A percentile compares a stretch with the other conserved stretches of the same genome.
Conservation (phyloP, 345 rosid species). For the Hypericum perforatum region DNA sequence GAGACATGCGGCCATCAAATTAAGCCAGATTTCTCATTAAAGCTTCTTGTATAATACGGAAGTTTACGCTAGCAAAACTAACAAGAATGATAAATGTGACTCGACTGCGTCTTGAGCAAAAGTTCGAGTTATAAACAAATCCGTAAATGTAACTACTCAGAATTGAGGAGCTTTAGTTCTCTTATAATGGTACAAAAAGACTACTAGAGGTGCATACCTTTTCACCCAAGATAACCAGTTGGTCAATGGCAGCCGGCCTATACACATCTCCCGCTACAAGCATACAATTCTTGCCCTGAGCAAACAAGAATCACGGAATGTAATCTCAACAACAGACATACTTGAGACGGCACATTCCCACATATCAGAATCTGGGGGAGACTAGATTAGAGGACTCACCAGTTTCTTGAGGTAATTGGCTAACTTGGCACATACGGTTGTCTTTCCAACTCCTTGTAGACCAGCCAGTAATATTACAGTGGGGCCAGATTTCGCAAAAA, state of each 20-base stretch:
- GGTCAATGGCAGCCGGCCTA: constrained; percentile 98
- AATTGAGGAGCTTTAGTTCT: too few relatives aligned
- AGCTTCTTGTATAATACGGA: too few relatives aligned
- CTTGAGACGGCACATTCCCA: not conserved
- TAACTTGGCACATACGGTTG: constrained; percentile 89
- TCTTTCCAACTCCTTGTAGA: constrained; percentile 96
- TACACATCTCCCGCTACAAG: constrained; percentile 98
- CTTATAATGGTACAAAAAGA: too few relatives aligned
- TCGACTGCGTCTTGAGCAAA: too few relatives aligned
- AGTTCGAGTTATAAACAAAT: too few relatives aligned
- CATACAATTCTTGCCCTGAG: constrained; percentile 86
- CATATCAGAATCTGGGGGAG: not conserved
- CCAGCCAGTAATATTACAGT: constrained; percentile 90
- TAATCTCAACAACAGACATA: not conserved
- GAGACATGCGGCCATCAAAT: too few relatives aligned
- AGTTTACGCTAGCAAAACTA: too few relatives aligned
- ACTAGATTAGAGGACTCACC: constrained; percentile 26
- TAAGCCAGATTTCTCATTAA: too few relatives aligned
- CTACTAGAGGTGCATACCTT: constrained; percentile 37
- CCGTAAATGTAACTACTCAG: too few relatives aligned
- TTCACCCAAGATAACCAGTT: constrained; percentile 86
- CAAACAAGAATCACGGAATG: constrained; percentile 5
- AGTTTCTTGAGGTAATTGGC: constrained; percentile 89
- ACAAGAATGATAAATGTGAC: too few relatives aligned
- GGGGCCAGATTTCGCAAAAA: constrained; percentile 70